Evolutionary conservation across 2,329 filamentous ascomycete genomes (phyloP), one percentile per base, ranked within the genome.

Genomic region (Thermoascus crustaceus): DNA sequence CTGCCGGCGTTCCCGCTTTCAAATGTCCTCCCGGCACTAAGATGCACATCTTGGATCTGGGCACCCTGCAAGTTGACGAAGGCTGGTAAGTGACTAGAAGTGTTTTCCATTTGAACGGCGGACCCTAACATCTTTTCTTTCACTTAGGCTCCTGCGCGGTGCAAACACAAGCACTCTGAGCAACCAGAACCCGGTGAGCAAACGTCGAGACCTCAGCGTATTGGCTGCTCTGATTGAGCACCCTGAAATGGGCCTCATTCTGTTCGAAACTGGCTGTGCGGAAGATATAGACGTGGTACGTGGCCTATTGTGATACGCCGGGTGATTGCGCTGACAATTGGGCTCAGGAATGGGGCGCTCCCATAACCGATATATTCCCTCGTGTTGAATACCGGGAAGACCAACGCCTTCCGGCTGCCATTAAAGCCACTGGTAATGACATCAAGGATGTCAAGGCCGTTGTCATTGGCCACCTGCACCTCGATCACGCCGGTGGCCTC

Each of bases 401-500:
- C 26, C 26, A 30, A 7, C 6, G 11, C 6, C 26, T 30, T 6
- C 6, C 6, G 0, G 49, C 48, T 1, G 60, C 61, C 3, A 63
- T 65, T 25, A 46, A 50, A 27, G 45, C 47, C 8, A 54, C 57
- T 1, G 61, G 64, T n/a, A 50, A 69, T 32, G 56, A 61, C 31
- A 62, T 71, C 32, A 60, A 63, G 31, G 66, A 71, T 44, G 50
- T 71, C 18, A 69, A 69, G 44, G 57, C 60, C 13, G 56, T 70
- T 7, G 58, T 71, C 3, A 57, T 70, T 11, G 63, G 67, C 2
- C 67, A 71, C 36, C 48, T 71, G 20, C 66, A 70, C 43, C 42
- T 69, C 2, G 67, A 71, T 40, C 67, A 71, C 41, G 67, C 68
- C 0, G 68, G 67, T 2, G 67, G 68, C 0, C 47, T 70, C 1